Evolutionary conservation across 371 early-diverging fungal species (phyloP), one percentile per base, ranked within the genome.

Genomic region (Amoeboaphelidium protococcarum): DNA sequence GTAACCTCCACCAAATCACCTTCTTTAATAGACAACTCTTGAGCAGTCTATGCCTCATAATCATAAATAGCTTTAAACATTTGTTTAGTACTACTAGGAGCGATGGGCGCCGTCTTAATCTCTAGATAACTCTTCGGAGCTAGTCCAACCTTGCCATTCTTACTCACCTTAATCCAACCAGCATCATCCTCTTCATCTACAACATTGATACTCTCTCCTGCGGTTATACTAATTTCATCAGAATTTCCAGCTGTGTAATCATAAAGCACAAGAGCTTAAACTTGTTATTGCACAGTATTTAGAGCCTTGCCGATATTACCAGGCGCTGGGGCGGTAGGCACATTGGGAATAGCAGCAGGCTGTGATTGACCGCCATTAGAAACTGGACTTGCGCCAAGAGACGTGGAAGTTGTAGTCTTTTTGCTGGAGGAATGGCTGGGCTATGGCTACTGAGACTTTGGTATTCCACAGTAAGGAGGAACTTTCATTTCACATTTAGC

Each of bases 401-500:
- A n/a, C n/a, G n/a, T n/a, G n/a, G n/a, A n/a, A n/a, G n/a, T n/a
- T n/a, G n/a, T n/a, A n/a, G n/a, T n/a, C n/a, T n/a, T n/a, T n/a
- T n/a, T n/a, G n/a, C n/a, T n/a, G n/a, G n/a, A n/a, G n/a, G n/a
- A n/a, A n/a, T n/a, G n/a, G n/a, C n/a, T n/a, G n/a, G n/a, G n/a
- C 21, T 72, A 57, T 41, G 71, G 70, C 23, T 66, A 58, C 0
- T 60, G 65, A 1, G 75, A 71, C 22, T 73, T 74, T 21, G 64
- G 53, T 22, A 67, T 65, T 13, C 76, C 64, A 48, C 83, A 83
- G 47, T 66, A 71, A 1, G 76, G 76, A 3, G 79, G 70, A 0
- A 80, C 80, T 51, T 82, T 83, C 68, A 83, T 73, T 57, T 82
- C 80, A 55, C 83, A 83, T 48, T 77, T 80, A 2, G 76, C 66